Evolutionary conservation across 345 rosid genomes (phyloP).

Genomic region (Ricinus communis): DNA sequence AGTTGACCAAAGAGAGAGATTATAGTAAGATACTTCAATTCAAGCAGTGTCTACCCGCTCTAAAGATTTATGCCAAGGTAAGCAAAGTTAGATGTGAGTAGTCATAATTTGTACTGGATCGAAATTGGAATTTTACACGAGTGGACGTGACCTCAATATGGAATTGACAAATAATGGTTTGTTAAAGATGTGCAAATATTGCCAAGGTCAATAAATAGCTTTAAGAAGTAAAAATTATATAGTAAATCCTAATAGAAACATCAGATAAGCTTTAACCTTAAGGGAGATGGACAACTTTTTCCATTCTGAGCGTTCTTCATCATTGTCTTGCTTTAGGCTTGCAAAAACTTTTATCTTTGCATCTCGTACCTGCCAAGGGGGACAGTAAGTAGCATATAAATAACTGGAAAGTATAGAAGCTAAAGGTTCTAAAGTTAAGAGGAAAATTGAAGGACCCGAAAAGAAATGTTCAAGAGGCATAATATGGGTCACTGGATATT

Average conservation of each 20-base stretch:
- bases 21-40: neutral
- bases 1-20: neutral
- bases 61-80: neutral
- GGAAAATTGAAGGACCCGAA: neutral
- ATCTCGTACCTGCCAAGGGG: slow-evolving; percentile 66
- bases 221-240: neutral
- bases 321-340: slow-evolving; percentile 68
- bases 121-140: neutral
- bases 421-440: neutral
- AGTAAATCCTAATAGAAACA: neutral
- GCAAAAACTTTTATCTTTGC: slow-evolving; percentile 76
- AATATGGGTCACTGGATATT: neutral
- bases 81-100: neutral
- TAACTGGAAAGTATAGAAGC: slow-evolving; percentile 7
- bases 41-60: neutral
- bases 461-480: neutral
- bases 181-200: neutral
- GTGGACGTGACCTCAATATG: neutral
- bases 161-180: neutral
- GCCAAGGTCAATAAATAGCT: neutral
- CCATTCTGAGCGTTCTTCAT: slow-evolving; percentile 85
- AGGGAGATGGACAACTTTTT: slow-evolving; percentile 57
- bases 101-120: neutral
- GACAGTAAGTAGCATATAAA: slow-evolving; percentile 15
- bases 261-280: slow-evolving; percentile 43